Evolutionary conservation across 768 basidiomycete species (phyloP).

Genomic region (Cystofilobasidium capitatum): DNA sequence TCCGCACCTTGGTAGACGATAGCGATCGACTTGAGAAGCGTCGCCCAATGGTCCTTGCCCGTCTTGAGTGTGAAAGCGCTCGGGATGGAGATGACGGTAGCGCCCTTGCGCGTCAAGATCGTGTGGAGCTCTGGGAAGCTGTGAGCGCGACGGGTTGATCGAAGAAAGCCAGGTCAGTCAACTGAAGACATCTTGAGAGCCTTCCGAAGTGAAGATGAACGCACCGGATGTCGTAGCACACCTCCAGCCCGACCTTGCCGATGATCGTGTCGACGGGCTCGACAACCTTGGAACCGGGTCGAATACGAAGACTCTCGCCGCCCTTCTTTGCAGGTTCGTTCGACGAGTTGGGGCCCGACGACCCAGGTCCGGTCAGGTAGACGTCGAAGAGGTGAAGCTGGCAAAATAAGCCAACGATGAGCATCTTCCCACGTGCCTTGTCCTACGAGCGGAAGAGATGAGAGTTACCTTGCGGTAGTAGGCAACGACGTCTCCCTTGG

Average conservation of each 20-base stretch:
- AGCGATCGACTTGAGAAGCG: constrained; percentile 30
- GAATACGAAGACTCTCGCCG: constrained; percentile 34
- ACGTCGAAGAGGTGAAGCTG: constrained; percentile 38
- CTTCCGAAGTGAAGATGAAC: neutral
- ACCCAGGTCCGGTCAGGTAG: constrained; percentile 26
- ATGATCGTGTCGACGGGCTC: constrained; percentile 28
- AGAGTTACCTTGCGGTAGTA: constrained; percentile 36
- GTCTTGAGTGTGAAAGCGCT: constrained; percentile 37
- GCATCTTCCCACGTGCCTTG: too few relatives aligned
- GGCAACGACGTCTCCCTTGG: constrained; percentile 28
- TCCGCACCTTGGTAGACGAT: constrained; percentile 31
- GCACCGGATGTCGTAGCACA: constrained; percentile 37
- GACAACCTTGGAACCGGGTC: constrained; percentile 30
- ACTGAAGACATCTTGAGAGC: neutral
- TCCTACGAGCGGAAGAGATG: too few relatives aligned
- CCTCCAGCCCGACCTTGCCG: constrained; percentile 35
- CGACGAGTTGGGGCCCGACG: constrained; percentile 25
- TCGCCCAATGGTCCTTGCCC: constrained; percentile 37
- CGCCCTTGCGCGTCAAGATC: constrained; percentile 32
- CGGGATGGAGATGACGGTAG: constrained; percentile 33
- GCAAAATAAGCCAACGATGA: neutral
- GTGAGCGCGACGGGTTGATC: neutral
- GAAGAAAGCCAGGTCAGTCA: neutral
- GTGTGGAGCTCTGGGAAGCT: constrained; percentile 36
- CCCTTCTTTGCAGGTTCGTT: constrained; percentile 28